These are phyloP conservation scores for Turritis glabra DNA, from an alignment of 345 rosid species.

Conservation along the genomic window DNA sequence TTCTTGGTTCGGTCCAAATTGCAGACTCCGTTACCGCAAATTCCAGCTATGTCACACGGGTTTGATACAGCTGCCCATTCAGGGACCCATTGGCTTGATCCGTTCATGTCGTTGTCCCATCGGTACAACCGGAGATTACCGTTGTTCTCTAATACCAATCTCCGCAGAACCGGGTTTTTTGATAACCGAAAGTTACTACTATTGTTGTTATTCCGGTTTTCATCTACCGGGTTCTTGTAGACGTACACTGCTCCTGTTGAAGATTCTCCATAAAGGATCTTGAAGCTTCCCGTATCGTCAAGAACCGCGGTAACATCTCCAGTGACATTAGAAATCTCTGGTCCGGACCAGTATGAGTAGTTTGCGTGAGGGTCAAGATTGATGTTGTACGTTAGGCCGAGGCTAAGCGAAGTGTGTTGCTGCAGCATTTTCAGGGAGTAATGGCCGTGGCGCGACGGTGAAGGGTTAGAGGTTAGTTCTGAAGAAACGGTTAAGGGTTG, in stretches of 20 bases:
- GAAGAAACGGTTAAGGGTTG: conserved; percentile 74
- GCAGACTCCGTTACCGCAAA: conserved; percentile 86
- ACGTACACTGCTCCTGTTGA: conserved; percentile 76
- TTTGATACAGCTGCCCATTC: conserved; percentile 95
- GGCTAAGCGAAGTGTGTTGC: conserved; percentile 80
- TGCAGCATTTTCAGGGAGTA: conserved; percentile 86
- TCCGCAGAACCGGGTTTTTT: conserved; percentile 43
- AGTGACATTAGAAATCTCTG: conserved; percentile 83
- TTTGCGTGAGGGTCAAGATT: conserved; percentile 49
- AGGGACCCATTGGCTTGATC: conserved; percentile 78
- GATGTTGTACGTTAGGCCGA: conserved; percentile 68
- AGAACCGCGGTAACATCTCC: conserved; percentile 74
- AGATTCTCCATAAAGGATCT: conserved; percentile 77
- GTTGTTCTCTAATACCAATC: conserved; percentile 70
- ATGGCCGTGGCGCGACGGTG: conserved; percentile 54
- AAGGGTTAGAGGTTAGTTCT: conserved; percentile 59
- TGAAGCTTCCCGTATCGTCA: conserved; percentile 83
- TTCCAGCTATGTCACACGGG: conserved; percentile 84
- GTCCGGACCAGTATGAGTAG: conserved; percentile 86
- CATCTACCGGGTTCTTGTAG: conserved; percentile 66
- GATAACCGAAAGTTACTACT: conserved; percentile 17
- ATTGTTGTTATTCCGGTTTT: conserved; percentile 42
- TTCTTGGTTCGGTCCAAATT: conserved; percentile 67
- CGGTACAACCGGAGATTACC: conserved; percentile 79
- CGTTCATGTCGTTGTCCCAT: conserved; percentile 82